phyloP scores from a whole-genome alignment of 2,329 filamentous ascomycete species.

The Cladobotryum protrusum region DNA sequence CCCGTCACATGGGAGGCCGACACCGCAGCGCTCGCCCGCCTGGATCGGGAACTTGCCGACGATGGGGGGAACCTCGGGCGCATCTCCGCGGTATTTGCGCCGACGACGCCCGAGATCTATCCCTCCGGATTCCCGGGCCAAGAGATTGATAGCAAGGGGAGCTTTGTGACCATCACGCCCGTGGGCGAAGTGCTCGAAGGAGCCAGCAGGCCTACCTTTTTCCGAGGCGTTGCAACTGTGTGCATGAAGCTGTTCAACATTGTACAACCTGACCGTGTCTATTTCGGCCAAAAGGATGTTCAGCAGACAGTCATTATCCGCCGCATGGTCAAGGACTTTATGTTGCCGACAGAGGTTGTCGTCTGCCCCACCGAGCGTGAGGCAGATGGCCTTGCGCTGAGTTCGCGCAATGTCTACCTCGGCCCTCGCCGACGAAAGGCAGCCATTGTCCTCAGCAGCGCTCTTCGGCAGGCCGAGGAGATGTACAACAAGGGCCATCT shows the following conservation, averaged over 20 bases:
- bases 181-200: conserved; percentile 78
- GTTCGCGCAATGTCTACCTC: conserved; percentile 90
- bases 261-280: conserved; percentile 59
- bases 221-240: conserved; percentile 90
- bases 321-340: conserved; percentile 81
- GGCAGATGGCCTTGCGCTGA: conserved; percentile 77
- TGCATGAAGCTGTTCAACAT: conserved; percentile 69
- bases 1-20: conserved; percentile 85
- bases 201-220: conserved; percentile 82
- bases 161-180: conserved; percentile 87
- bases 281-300: conserved; percentile 97
- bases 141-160: conserved; percentile 70
- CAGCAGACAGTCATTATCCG: conserved; percentile 91
- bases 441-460: conserved; percentile 64
- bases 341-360: conserved; percentile 67
- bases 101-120: conserved; percentile 79
- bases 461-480: conserved; percentile 64
- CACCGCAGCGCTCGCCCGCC: conserved; percentile 54
- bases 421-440: conserved; percentile 65
- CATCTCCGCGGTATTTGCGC: conserved; percentile 80
- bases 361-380: conserved; percentile 73
- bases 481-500: conserved; percentile 51
- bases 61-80: conserved; percentile 56
- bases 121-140: conserved; percentile 69
- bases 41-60: conserved; percentile 68